phyloP scores from a whole-genome alignment of 257 asterid genomes.

The Thymus quinquecostatus region DNA sequence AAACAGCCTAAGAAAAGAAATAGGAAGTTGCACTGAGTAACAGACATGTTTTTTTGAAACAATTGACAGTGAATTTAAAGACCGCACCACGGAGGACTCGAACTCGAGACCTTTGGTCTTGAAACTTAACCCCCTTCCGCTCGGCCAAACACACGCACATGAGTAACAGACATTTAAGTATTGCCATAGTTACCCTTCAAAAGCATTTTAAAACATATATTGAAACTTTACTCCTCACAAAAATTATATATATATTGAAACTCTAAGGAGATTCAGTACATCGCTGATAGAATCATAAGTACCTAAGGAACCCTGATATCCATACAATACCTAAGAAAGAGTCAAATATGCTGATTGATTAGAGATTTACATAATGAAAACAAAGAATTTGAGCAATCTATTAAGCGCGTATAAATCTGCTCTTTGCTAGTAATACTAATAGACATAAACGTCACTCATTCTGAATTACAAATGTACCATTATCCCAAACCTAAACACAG shows the following conservation, averaged over 20 bases:
- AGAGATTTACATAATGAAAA: background rate
- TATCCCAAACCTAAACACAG: slow-evolving; percentile 10
- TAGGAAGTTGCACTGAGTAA: background rate
- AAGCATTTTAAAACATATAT: background rate
- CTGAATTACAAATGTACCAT: slow-evolving; percentile 3
- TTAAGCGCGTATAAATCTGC: background rate
- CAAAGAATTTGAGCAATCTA: background rate
- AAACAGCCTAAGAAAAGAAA: background rate
- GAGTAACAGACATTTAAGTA: background rate
- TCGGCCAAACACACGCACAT: too few species aligned
- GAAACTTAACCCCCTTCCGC: too few species aligned
- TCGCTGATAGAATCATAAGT: too few species aligned
- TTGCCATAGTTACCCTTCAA: slow-evolving; percentile 1
- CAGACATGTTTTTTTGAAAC: background rate
- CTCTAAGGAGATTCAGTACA: background rate
- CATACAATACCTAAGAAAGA: background rate
- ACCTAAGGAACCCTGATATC: background rate
- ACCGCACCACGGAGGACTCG: too few species aligned
- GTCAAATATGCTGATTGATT: background rate
- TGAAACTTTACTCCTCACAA: background rate
- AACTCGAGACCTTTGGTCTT: too few species aligned
- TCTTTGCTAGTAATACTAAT: background rate
- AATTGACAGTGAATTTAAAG: too few species aligned
- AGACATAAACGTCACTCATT: background rate
- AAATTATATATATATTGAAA: background rate